Evolutionary conservation across 495 filamentous ascomycete genomes (phyloP), one percentile per base, ranked within the genome.

Genomic region (Talaromyces liani): DNA sequence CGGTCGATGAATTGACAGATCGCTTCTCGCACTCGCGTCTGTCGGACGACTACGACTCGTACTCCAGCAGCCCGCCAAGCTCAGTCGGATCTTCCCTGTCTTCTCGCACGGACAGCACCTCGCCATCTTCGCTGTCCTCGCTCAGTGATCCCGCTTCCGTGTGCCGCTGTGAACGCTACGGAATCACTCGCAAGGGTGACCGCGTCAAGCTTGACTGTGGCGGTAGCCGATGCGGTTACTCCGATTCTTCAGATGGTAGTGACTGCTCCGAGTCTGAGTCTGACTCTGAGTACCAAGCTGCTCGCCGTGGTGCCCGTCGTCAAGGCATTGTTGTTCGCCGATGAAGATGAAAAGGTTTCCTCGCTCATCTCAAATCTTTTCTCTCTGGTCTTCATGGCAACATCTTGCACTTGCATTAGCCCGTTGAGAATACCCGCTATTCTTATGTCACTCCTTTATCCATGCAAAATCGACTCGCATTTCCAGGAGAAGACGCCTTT

Each of bases 161-260:
- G 63, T 97, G 92, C 83, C 88, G 85, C 64, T 97, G 92, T 77
- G 90, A 97, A 69, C 91, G 92, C 80, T 97, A 94, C 80, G 92
- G 92, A 62, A 95, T 97, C 81, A 97, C 92, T 63, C 90, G 92
- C 77, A 86, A 87, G 78, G 92, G 92, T 65, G 88, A 92, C 72
- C 85, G 91, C 63, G 88, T 97, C 84, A 94, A 92, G 84, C 85
- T 97, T 65, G 92, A 97, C 83, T 97, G 92, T 69, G 91, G 91
- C 53, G 92, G 92, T 65, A 79, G 84, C 64, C 87, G 91, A 71
- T 97, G 92, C 74, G 89, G 89, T 64, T 93, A 89, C 78, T 83
- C 87, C 67, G 78, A 80, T 68, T 77, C 75, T n/a, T 84, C 82
- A 2, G 80, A 76, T 24, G 77, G 70, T 12, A 73, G 71, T 66